Conservation (phyloP, 257 asterid species). For the Solanum appendiculatum region DNA sequence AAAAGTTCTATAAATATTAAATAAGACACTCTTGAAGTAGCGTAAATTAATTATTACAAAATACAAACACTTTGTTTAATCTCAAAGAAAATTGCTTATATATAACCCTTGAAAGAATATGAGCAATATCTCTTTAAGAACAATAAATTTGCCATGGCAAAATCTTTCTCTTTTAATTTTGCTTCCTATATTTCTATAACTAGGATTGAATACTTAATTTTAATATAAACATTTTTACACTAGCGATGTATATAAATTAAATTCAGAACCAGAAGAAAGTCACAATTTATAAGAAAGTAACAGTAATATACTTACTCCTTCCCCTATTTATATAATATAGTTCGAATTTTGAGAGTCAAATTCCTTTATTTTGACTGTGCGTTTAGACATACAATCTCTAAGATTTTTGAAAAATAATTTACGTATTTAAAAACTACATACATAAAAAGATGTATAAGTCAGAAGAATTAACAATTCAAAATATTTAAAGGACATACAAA, state of each 20-base stretch:
- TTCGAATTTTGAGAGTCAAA: not conserved
- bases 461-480: not conserved
- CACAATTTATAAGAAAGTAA: not conserved
- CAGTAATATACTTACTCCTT: not conserved
- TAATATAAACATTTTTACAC: not conserved
- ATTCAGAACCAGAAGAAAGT: not conserved
- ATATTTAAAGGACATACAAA: not conserved
- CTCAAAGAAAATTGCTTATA: no score
- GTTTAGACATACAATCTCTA: not conserved
- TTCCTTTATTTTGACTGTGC: not conserved
- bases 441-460: not conserved
- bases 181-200: no score
- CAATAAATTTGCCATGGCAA: not conserved
- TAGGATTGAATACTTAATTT: not conserved
- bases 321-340: not conserved
- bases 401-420: not conserved
- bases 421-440: not conserved
- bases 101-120: no score
- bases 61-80: no score
- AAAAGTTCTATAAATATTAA: not conserved
- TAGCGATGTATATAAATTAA: not conserved
- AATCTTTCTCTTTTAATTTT: not conserved
- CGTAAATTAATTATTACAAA: no score
- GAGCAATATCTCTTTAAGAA: no score
- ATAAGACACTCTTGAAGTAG: no score